These are phyloP conservation scores for Fraxinus baroniana DNA, from an alignment of 305 asterid species.

Conservation along the genomic window DNA sequence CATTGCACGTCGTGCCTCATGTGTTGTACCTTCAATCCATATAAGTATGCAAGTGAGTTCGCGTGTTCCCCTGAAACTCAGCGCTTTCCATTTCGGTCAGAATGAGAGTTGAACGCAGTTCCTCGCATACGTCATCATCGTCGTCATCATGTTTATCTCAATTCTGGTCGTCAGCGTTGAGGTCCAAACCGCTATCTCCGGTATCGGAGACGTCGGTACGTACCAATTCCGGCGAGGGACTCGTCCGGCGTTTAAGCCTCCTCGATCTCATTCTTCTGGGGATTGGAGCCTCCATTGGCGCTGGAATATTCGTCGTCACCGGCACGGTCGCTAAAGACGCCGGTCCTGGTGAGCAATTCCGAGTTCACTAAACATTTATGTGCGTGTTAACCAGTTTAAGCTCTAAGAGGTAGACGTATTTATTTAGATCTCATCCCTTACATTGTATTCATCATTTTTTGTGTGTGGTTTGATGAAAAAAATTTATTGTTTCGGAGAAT, in stretches of 20 bases:
- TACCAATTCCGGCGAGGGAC: constrained; percentile 48
- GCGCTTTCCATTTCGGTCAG: background rate
- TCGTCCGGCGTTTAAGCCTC: constrained; percentile 72
- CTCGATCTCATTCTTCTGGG: constrained; percentile 83
- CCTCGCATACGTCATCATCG: constrained; percentile 17
- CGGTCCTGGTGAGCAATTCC: constrained; percentile 74
- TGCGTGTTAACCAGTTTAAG: background rate
- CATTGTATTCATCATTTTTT: background rate
- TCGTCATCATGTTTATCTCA: constrained; percentile 55
- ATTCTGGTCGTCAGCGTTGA: constrained; percentile 70
- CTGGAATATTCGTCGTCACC: constrained; percentile 92
- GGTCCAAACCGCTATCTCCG: constrained; percentile 59
- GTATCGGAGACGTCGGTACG: constrained; percentile 40
- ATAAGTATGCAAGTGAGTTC: background rate
- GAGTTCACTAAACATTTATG: background rate
- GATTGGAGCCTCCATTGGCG: constrained; percentile 95
- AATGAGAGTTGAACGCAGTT: constrained; percentile 26
- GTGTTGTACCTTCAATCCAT: background rate
- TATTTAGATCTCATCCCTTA: background rate
- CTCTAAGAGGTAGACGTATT: background rate
- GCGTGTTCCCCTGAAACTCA: background rate
- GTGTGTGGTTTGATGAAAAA: background rate
- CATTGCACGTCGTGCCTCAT: background rate
- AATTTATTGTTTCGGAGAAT: background rate
- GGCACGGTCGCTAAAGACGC: constrained; percentile 95